Evolutionary conservation across 345 rosid species (phyloP).

Genomic region (Gossypium australe): DNA sequence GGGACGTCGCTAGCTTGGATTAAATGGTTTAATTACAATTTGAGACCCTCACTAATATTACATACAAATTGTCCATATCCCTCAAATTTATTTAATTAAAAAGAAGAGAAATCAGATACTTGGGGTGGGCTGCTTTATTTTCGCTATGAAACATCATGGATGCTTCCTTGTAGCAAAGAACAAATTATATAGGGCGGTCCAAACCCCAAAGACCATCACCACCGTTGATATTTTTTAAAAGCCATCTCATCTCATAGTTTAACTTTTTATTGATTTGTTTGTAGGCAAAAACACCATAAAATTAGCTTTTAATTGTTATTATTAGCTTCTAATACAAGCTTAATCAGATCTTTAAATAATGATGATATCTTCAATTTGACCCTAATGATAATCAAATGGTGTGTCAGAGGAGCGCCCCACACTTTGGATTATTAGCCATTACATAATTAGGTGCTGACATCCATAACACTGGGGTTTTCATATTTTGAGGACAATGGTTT

Average conservation of each 20-base stretch:
- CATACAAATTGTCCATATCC: too few relatives aligned
- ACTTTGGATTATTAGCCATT: background rate
- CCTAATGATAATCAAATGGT: background rate
- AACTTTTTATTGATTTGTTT: too few relatives aligned
- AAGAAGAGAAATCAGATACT: background rate
- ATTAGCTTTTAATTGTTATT: too few relatives aligned
- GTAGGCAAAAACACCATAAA: too few relatives aligned
- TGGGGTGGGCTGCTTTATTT: background rate
- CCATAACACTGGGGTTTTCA: background rate
- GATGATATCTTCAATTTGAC: too few relatives aligned
- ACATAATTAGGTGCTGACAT: conserved; percentile 3
- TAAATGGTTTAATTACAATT: too few relatives aligned
- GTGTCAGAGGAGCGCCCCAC: background rate
- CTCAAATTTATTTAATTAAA: too few relatives aligned
- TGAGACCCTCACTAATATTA: too few relatives aligned
- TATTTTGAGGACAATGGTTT: background rate
- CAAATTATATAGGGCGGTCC: background rate
- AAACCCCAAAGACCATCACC: background rate
- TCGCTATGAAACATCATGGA: background rate
- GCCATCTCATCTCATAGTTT: too few relatives aligned
- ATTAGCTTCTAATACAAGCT: too few relatives aligned
- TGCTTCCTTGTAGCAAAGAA: background rate
- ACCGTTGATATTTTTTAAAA: background rate
- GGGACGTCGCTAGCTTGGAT: too few relatives aligned
- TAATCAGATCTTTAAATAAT: too few relatives aligned